Evolutionary conservation across 495 filamentous ascomycete species (phyloP).

Genomic region (Hyaloscypha variabilis): DNA sequence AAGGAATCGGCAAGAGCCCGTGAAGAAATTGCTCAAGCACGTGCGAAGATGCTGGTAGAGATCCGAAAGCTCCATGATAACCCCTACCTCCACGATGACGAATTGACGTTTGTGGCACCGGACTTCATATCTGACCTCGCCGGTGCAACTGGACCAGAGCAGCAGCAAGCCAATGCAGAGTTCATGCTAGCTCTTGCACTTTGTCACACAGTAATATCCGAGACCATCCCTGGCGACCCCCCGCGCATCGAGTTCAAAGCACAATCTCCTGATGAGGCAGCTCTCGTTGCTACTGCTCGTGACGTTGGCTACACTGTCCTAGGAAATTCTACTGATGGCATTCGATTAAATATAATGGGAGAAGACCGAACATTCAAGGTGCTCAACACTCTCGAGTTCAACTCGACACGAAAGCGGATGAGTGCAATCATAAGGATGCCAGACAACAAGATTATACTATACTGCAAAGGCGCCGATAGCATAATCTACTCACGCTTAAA

Average conservation of each 20-base stretch:
- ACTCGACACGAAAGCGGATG: constrained; percentile 96
- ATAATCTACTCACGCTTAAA: constrained; percentile 94
- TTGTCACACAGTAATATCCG: constrained; percentile 95
- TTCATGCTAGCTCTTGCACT: constrained; percentile 97
- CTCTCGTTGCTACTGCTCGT: constrained; percentile 88
- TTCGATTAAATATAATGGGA: constrained; percentile 86
- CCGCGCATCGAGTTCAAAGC: constrained; percentile 95
- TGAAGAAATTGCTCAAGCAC: constrained; percentile 79
- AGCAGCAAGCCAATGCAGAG: constrained; percentile 74
- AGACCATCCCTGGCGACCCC: constrained; percentile 83
- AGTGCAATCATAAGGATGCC: constrained; percentile 98
- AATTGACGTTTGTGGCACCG: constrained; percentile 89
- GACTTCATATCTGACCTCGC: constrained; percentile 81
- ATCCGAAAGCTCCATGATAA: constrained; percentile 83
- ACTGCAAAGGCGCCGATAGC: constrained; percentile 98
- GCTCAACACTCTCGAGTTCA: constrained; percentile 96
- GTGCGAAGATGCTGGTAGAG: constrained; percentile 67
- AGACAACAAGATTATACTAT: constrained; percentile 85
- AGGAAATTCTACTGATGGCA: constrained; percentile 73
- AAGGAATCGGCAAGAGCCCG: constrained; percentile 71
- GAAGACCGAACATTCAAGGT: constrained; percentile 82
- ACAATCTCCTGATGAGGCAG: constrained; percentile 96
- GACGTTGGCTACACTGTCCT: constrained; percentile 97
- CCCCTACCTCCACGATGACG: constrained; percentile 86
- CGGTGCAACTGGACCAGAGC: constrained; percentile 75